Base-by-base conservation (phyloP, 495 filamentous ascomycete species). In the Glonium stellatum region DNA sequence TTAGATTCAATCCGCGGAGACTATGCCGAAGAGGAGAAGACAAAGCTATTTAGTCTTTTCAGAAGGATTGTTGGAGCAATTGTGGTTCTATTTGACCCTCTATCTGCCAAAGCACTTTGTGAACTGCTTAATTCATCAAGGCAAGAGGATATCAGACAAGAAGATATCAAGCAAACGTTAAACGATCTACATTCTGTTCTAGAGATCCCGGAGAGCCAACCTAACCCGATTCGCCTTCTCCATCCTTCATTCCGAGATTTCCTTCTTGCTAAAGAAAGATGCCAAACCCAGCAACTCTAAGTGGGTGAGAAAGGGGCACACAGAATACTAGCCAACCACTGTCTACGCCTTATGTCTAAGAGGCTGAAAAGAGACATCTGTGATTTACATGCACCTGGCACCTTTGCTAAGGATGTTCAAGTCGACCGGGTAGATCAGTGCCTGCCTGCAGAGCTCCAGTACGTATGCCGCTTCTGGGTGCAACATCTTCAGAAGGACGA, bases 161-260 rank as follows among this genome's bases (percentile, higher is more conserved):
- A 44, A 44, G 35, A 1, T 13, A 36, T 73, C 27, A 49, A 56
- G 19, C 31, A 31, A 21, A 63, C 22, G 27, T 37, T 74, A 44
- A 53, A 61, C 27, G 36, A 27, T 59, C 67, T 75, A 13, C 67
- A 71, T 53, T 67, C 72, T 10, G 69, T 77, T 39, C 55, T 78
- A 1, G 54, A 68, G 54, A 64, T 76, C 36, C 68, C 72, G 25
- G 55, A 69, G 1, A 58, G 72, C 25, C 1, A 46, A 27, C 42
- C 55, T 18, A 19, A 27, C 15, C 70, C 70, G 4, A 53, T 80
- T 31, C 69, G 69, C 15, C 61, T 76, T 0, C 72, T 75, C 49
- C 77, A 82, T 59, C 72, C 69, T 22, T 80, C 77, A 27, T 78
- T 82, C 58, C 76, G 75, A 44, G 78, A 81, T 62, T 81, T 76